These are phyloP conservation scores for Blastomyces parvus DNA, from an alignment of 2,329 filamentous ascomycete genomes.

Conservation along the genomic window DNA sequence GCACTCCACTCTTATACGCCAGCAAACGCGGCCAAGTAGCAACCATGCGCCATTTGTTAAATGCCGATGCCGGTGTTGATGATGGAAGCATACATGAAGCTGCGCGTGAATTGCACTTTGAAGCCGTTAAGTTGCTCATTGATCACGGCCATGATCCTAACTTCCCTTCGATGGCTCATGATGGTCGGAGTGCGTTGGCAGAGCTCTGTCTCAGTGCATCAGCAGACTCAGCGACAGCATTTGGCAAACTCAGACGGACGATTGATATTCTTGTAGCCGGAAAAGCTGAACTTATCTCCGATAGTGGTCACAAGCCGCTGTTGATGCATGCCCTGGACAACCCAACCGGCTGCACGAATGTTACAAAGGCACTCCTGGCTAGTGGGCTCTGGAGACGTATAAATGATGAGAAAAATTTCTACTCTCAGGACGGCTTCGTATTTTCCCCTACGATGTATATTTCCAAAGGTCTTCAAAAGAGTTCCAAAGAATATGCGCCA, in stretches of 20 bases:
- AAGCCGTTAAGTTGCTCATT: slow-evolving; percentile 48
- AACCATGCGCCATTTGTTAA: slow-evolving; percentile 44
- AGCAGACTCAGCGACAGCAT: slow-evolving; percentile 36
- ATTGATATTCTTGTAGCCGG: slow-evolving; percentile 51
- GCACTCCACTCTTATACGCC: slow-evolving; percentile 52
- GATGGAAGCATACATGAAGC: slow-evolving; percentile 61
- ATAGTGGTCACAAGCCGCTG: slow-evolving; percentile 43
- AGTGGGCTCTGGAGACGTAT: slow-evolving; percentile 56
- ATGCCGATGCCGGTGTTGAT: slow-evolving; percentile 48
- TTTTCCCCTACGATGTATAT: slow-evolving; percentile 60
- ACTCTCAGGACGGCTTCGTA: slow-evolving; percentile 43
- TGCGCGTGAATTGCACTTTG: slow-evolving; percentile 49
- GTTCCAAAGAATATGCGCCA: slow-evolving; percentile 9
- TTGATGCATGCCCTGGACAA: slow-evolving; percentile 51
- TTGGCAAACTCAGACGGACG: slow-evolving; percentile 41
- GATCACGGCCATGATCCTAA: slow-evolving; percentile 54
- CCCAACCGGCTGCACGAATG: slow-evolving; percentile 45
- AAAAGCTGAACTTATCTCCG: slow-evolving; percentile 33
- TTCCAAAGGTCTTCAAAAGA: slow-evolving; percentile 12
- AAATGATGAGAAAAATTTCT: slow-evolving; percentile 52
- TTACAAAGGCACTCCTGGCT: slow-evolving; percentile 51
- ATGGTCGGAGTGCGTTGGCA: slow-evolving; percentile 53
- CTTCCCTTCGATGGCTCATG: slow-evolving; percentile 54
- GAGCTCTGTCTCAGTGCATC: slow-evolving; percentile 52
- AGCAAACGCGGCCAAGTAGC: slow-evolving; percentile 47